Evolutionary conservation across 306 rosid species (phyloP).

Genomic region (Amphicarpaea edgeworthii): DNA sequence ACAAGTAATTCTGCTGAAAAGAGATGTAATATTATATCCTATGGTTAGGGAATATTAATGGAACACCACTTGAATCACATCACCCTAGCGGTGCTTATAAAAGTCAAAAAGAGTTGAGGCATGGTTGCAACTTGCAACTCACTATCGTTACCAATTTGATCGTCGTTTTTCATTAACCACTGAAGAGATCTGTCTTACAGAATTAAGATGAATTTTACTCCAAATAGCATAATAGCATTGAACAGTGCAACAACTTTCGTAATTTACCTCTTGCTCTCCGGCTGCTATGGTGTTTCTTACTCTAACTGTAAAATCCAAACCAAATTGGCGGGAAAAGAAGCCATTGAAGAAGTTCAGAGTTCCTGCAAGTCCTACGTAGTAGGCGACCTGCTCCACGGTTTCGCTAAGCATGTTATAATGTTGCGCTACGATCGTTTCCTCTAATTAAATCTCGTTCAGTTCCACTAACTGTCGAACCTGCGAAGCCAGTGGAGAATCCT

Average conservation of each 20-base stretch:
- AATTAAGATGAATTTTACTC: not conserved
- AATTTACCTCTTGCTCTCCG: not conserved
- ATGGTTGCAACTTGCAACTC: too few species aligned
- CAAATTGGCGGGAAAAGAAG: slow-evolving; percentile 51
- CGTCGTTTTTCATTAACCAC: too few species aligned
- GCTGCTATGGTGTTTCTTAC: not conserved
- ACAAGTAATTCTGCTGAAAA: too few species aligned
- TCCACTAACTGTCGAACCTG: slow-evolving; percentile 56
- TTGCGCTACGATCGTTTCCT: not conserved
- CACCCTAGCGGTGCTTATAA: too few species aligned
- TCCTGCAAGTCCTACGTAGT: slow-evolving; percentile 55
- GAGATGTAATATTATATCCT: too few species aligned
- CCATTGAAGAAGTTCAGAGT: slow-evolving; percentile 50
- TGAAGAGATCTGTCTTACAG: not conserved
- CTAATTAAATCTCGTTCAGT: slow-evolving; percentile 51
- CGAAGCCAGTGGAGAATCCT: slow-evolving; percentile 64
- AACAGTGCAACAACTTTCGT: not conserved
- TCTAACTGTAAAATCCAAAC: slow-evolving; percentile 7
- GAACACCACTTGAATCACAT: too few species aligned
- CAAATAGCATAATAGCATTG: not conserved
- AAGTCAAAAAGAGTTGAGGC: too few species aligned
- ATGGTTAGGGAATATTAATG: too few species aligned
- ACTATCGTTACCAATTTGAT: too few species aligned
- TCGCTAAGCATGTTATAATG: not conserved
- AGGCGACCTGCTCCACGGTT: slow-evolving; percentile 39